Percentiles rank a stretch among this genome's conserved stretches.
phyloP scores from a whole-genome alignment of 768 basidiomycete species.

The Tricholoma terreum region DNA sequence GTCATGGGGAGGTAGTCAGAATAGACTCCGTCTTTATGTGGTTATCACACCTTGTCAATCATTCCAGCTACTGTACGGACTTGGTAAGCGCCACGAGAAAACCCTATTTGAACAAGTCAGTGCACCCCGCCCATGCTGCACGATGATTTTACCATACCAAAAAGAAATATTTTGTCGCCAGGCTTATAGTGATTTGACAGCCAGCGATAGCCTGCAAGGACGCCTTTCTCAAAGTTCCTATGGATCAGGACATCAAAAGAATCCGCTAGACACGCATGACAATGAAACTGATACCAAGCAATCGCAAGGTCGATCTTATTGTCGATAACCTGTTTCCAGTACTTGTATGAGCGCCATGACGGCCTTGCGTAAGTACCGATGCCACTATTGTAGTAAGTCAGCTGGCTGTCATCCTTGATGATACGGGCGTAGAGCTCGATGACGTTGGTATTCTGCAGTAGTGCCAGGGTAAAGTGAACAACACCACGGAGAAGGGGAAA shows the following conservation, averaged over 20 bases:
- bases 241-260: background rate
- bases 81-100: slow-evolving; percentile 47
- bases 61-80: slow-evolving; percentile 41
- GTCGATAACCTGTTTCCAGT: slow-evolving; percentile 3
- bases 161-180: slow-evolving; percentile 37
- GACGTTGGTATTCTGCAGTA: slow-evolving; percentile 9
- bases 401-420: slow-evolving; percentile 5
- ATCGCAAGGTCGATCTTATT: slow-evolving; percentile 14
- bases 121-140: no score
- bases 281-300: slow-evolving; percentile 12
- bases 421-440: slow-evolving; percentile 5
- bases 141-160: no score
- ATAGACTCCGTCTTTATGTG: no score
- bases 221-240: slow-evolving; percentile 35
- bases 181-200: slow-evolving; percentile 35
- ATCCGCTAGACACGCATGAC: background rate
- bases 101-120: slow-evolving; percentile 27
- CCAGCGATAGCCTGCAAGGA: slow-evolving; percentile 39
- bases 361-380: slow-evolving; percentile 18
- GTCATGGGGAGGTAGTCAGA: background rate
- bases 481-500: no score
- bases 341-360: slow-evolving; percentile 8
- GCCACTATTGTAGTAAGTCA: slow-evolving; percentile 17
- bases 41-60: slow-evolving; percentile 35
- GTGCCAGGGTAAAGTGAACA: no score